Conservation (phyloP, 2,329 filamentous ascomycete species). For the Neofusicoccum sp. region DNA sequence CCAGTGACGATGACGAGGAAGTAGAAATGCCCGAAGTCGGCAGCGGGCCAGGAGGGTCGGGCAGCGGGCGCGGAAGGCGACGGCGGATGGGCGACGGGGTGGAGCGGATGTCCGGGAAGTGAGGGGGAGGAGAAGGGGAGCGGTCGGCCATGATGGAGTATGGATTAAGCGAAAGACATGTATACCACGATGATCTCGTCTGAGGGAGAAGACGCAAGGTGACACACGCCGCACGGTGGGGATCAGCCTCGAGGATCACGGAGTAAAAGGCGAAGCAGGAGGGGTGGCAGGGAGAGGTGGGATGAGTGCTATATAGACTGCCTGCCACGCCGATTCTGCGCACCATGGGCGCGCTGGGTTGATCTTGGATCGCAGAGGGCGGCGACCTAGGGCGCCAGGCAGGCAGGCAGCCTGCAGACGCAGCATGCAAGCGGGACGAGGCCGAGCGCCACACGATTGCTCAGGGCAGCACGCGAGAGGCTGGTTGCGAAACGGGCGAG, state of each 20-base stretch:
- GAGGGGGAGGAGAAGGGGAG: conserved; percentile 8
- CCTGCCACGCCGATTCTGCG: conserved; percentile 10
- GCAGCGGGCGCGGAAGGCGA: conserved; percentile 12
- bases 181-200: neutral
- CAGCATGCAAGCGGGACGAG: neutral
- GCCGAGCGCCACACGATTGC: neutral
- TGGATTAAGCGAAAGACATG: neutral
- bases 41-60: conserved; percentile 1
- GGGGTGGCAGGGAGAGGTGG: conserved; percentile 6
- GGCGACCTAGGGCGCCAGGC: neutral
- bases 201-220: neutral
- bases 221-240: conserved; percentile 1
- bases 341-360: no score
- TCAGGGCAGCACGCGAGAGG: neutral
- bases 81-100: conserved; percentile 1
- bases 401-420: neutral
- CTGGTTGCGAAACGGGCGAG: neutral
- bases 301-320: conserved; percentile 8
- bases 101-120: conserved; percentile 14
- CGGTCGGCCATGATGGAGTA: neutral
- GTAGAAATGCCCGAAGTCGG: neutral
- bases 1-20: neutral
- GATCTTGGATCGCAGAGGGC: neutral
- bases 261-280: neutral
- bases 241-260: neutral